Base-by-base conservation (phyloP, 805 yeast species). In the Lipomyces sp. region DNA sequence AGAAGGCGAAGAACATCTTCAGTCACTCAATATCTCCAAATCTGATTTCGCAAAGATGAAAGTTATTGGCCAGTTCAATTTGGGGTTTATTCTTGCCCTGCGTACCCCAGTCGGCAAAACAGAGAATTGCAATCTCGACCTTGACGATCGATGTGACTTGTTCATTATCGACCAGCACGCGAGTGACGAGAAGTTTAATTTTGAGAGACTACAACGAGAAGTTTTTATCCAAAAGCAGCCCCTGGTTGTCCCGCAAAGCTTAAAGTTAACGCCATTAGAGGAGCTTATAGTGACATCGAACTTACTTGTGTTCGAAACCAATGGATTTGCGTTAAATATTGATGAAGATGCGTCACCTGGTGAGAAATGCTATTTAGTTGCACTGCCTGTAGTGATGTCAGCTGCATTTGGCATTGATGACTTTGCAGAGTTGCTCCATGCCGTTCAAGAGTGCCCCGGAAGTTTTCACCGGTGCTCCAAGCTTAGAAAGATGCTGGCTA, bases 121-220 rank as follows among this genome's bases (percentile, higher is more conserved):
- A 6, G 67, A 64, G n/a, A 62, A 63, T 34, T 68, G 57, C 33
- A 74, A 75, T 15, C 54, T 15, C 2, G 72, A 69, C n/a, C 75
- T 75, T 2, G 71, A 64, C 13, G 75, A 75, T 33, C 63, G 59
- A 8, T 24, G 59, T 7, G 92, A 92, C 74, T 73, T 94, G 39
- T 93, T 95, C 73, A 93, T 95, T 42, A 83, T 95, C 58, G 99
- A 95, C 76, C 99, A 95, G 77, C 99, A 95, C 79, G 99, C 99
- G 0, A 90, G 97, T 71, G 99, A 95, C 79, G 99, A 95, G 74
- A 95, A 93, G 72, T 92, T 74, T 80, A 95, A 95, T 76, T 95
- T 91, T 79, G 99, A 95, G 76, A 81, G 80, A 59, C 77, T 90
- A 15, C 87, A 85, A 71, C 76, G 79, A 18, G 81, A 81, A 2